Evolutionary conservation across 225 moss, liverwort and hornwort species (phyloP), one percentile per base, ranked within the genome.

Genomic region (Sphagnum contortum): DNA sequence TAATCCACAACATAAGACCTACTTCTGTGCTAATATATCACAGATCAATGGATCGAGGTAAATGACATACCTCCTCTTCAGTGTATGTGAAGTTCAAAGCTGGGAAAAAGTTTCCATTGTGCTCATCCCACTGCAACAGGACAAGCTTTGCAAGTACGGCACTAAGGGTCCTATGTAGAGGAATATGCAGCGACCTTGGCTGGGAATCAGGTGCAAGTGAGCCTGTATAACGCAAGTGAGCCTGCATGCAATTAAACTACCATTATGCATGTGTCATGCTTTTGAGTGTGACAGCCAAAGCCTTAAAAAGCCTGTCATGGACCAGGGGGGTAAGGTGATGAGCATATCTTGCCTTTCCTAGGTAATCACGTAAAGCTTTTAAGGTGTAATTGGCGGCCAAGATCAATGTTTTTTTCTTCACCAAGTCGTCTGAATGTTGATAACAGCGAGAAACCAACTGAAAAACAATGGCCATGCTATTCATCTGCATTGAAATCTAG

Each of bases 91-190:
- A 72, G 68, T 76, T 76, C 77, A 92, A 80, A 62, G 68, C 72
- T 49, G 70, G 65, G 59, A 98, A 88, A 63, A 98, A 98, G 57
- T 90, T 90, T 59, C 81, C 75, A 50, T 75, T 77, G 48, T 64
- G 12, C 59, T 89, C 85, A 49, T 81, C 75, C 88, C 88, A 90
- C 48, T 85, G 78, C 70, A 98, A 75, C 72, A 92, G 81, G 69
- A 98, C 90, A 58, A 98, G 90, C 71, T 91, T 98, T 54, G 92
- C 88, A 70, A 98, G 71, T 78, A 89, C 73, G 72, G 89, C 90
- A 76, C 88, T 84, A 54, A 98, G 62, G 44, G 88, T 92, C 69
- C 96, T 88, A 69, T 98, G 96, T 50, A 98, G 78, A 75, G 96
- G 96, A 59, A 98, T 92, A 73, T 98, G 96, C 55, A 98, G 87